Conservation (phyloP, 371 early-diverging fungal species). For the Rhizomucor pusillus region DNA sequence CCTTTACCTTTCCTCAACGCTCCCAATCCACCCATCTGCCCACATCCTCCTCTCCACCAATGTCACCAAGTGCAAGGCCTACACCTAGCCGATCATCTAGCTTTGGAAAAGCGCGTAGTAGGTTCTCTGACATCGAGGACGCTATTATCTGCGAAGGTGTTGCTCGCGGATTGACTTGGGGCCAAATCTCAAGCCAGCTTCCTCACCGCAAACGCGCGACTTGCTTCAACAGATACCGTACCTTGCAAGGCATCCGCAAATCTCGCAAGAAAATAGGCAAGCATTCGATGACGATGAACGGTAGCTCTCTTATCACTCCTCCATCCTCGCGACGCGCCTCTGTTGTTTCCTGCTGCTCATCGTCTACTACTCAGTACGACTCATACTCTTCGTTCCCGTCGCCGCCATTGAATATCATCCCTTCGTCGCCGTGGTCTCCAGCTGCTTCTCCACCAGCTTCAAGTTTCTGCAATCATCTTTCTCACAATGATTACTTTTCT, state of each 20-base stretch:
- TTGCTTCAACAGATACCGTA: conserved; percentile 47
- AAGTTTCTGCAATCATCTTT: conserved; percentile 4
- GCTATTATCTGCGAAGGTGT: conserved; percentile 44
- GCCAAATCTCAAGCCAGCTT: conserved; percentile 38
- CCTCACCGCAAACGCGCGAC: conserved; percentile 50
- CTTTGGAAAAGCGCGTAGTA: conserved; percentile 39
- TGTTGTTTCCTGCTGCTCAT: conserved; percentile 13
- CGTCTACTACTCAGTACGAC: not conserved
- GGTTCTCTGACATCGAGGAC: conserved; percentile 46
- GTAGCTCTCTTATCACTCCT: conserved; percentile 8
- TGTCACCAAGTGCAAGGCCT: not conserved
- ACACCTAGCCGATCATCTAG: not conserved
- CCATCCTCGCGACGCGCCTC: conserved; percentile 14
- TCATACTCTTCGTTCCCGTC: not conserved
- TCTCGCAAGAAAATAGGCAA: conserved; percentile 28
- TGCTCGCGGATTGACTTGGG: conserved; percentile 45
- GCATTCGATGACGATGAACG: not conserved
- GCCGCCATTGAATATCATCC: not conserved
- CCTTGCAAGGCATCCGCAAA: conserved; percentile 45
- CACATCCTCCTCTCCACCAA: not conserved
- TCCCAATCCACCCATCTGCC: no score
- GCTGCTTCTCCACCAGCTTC: conserved; percentile 3
- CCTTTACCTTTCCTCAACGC: no score
- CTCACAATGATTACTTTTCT: conserved; percentile 5
- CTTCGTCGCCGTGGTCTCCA: not conserved